phyloP scores from a whole-genome alignment of 2,329 filamentous ascomycete species.

The Cercospora berteroae region DNA sequence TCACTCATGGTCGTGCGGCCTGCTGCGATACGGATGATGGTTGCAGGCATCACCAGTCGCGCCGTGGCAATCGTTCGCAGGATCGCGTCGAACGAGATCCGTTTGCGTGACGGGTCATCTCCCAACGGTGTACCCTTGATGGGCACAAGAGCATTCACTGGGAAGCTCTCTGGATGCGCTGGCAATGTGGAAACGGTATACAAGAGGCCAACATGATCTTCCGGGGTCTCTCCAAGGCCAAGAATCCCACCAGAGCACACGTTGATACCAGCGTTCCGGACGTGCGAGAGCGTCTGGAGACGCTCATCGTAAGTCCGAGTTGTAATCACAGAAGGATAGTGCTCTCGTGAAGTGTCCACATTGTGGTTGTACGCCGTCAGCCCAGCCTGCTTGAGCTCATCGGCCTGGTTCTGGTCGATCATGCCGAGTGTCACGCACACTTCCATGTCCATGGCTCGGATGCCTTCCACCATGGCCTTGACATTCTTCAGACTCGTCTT shows the following conservation, averaged over 20 bases:
- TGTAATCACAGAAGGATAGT: slow-evolving; percentile 82
- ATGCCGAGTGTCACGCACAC: slow-evolving; percentile 91
- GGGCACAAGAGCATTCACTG: slow-evolving; percentile 85
- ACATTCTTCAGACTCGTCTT: slow-evolving; percentile 82
- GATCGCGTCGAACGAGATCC: slow-evolving; percentile 73
- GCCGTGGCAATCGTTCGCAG: slow-evolving; percentile 82
- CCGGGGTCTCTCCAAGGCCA: slow-evolving; percentile 74
- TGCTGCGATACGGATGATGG: slow-evolving; percentile 83
- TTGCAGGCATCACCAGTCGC: slow-evolving; percentile 75
- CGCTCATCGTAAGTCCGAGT: slow-evolving; percentile 86
- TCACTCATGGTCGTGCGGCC: slow-evolving; percentile 81
- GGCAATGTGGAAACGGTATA: slow-evolving; percentile 80
- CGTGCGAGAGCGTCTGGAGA: slow-evolving; percentile 72
- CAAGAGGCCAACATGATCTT: slow-evolving; percentile 78
- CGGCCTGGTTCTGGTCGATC: slow-evolving; percentile 75
- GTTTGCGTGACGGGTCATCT: slow-evolving; percentile 53
- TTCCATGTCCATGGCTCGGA: slow-evolving; percentile 81
- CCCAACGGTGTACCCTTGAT: slow-evolving; percentile 87
- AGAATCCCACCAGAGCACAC: slow-evolving; percentile 89
- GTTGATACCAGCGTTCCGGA: slow-evolving; percentile 81
- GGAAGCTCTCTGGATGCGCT: slow-evolving; percentile 82
- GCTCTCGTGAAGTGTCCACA: slow-evolving; percentile 83
- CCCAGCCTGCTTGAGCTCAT: slow-evolving; percentile 77
- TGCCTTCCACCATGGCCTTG: slow-evolving; percentile 79
- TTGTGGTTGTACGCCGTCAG: slow-evolving; percentile 95